Percentiles rank a stretch among this genome's conserved stretches.
phyloP scores from a whole-genome alignment of 2,329 filamentous ascomycete genomes.

The Corinectria fuckeliana region DNA sequence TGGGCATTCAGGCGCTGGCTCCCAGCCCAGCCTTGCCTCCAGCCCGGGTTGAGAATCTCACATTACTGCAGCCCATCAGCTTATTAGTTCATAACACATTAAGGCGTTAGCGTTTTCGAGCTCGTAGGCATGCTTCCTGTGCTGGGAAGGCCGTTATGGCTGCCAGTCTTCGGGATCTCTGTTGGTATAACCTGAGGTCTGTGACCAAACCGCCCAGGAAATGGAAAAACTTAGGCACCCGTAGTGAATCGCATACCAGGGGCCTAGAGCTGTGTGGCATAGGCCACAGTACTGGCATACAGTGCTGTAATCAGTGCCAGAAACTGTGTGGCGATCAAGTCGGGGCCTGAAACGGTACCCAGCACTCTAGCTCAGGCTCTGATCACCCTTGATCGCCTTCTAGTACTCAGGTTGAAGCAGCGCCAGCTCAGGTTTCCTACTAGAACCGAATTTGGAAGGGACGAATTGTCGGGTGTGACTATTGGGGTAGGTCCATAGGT shows the following conservation, averaged over 20 bases:
- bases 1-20: too few species aligned
- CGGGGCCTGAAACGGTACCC: not conserved
- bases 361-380: not conserved
- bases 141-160: not conserved
- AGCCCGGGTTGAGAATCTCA: too few species aligned
- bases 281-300: not conserved
- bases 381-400: not conserved
- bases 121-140: not conserved
- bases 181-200: not conserved
- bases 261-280: not conserved
- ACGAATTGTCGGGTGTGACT: too few species aligned
- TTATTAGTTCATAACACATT: not conserved
- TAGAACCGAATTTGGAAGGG: conserved; percentile 1
- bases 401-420: conserved; percentile 1
- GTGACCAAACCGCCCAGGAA: not conserved
- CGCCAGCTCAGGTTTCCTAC: conserved; percentile 1
- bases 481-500: not conserved
- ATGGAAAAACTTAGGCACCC: conserved; percentile 1
- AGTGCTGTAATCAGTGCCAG: not conserved
- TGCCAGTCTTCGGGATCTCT: not conserved
- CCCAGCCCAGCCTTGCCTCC: too few species aligned
- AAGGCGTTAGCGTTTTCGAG: not conserved
- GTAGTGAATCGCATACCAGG: not conserved
- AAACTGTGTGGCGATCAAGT: not conserved
- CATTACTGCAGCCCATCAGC: too few species aligned